phyloP scores from a whole-genome alignment of 495 filamentous ascomycete species.

The Penicillium salamii region DNA sequence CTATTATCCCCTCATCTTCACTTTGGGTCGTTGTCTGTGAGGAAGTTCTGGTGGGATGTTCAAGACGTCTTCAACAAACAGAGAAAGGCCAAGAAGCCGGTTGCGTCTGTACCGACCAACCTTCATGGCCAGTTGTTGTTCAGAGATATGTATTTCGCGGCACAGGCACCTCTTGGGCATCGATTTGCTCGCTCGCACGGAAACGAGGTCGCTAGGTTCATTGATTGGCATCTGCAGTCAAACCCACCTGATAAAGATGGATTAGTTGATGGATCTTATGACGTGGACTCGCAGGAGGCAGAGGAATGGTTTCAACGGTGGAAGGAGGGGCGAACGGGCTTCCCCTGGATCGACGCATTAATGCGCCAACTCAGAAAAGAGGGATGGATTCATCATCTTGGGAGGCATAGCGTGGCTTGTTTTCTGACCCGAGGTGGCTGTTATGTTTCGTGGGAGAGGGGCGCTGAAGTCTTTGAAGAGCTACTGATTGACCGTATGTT shows the following conservation, averaged over 20 bases:
- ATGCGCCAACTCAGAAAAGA: conserved; percentile 69
- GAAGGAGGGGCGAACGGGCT: conserved; percentile 63
- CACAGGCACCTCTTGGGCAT: conserved; percentile 61
- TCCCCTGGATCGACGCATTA: conserved; percentile 71
- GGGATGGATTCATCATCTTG: conserved; percentile 75
- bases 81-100: conserved; percentile 43
- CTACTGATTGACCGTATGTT: conserved; percentile 58
- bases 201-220: conserved; percentile 60
- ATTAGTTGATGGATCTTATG: conserved; percentile 37
- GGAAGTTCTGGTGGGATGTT: conserved; percentile 66
- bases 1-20: conserved; percentile 69
- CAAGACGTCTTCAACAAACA: conserved; percentile 50
- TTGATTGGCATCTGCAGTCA: conserved; percentile 68
- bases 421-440: conserved; percentile 71
- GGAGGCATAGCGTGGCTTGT: conserved; percentile 68
- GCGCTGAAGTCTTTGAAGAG: conserved; percentile 72
- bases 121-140: conserved; percentile 68
- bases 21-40: conserved; percentile 60
- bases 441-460: conserved; percentile 71
- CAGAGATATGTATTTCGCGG: conserved; percentile 75
- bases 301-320: conserved; percentile 63
- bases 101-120: conserved; percentile 55
- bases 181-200: conserved; percentile 54
- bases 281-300: conserved; percentile 53
- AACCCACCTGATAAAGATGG: conserved; percentile 33